Evolutionary conservation across 2,329 filamentous ascomycete genomes (phyloP).

Genomic region (Cladosporium colombiae): DNA sequence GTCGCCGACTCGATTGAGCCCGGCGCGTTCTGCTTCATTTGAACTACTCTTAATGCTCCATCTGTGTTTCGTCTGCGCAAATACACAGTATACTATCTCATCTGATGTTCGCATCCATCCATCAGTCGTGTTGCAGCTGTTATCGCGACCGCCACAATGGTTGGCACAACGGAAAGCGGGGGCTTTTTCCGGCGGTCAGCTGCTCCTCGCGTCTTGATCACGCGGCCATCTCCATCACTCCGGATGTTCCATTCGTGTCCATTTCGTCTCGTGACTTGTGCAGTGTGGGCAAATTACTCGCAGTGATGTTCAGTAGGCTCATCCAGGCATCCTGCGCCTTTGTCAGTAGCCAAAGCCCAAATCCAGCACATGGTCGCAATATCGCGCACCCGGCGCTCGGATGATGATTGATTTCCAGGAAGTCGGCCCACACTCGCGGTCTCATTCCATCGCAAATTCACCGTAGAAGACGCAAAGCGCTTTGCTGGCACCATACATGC

Average conservation of each 20-base stretch:
- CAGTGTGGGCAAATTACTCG: not conserved
- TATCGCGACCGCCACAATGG: constrained; percentile 13
- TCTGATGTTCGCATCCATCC: not conserved
- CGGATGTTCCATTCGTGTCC: not conserved
- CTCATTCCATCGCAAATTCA: constrained; percentile 42
- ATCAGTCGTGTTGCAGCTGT: constrained; percentile 3
- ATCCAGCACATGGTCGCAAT: not conserved
- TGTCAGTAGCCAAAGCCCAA: not conserved
- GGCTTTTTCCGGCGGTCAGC: constrained; percentile 20
- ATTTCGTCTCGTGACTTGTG: constrained; percentile 1
- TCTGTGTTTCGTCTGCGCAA: not conserved
- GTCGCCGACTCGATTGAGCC: not conserved
- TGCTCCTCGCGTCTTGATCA: constrained; percentile 17
- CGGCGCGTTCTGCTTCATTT: not conserved
- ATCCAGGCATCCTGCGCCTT: not conserved
- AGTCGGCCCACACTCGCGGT: not conserved
- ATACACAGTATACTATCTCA: not conserved
- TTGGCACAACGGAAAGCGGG: constrained; percentile 8
- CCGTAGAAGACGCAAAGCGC: constrained; percentile 63
- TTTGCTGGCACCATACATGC: constrained; percentile 86
- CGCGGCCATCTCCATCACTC: constrained; percentile 15
- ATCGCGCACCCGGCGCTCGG: not conserved
- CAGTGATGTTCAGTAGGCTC: not conserved
- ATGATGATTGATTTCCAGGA: not conserved
- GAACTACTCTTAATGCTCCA: not conserved